phyloP scores from a whole-genome alignment of 345 rosid species.

The Dimocarpus longan region DNA sequence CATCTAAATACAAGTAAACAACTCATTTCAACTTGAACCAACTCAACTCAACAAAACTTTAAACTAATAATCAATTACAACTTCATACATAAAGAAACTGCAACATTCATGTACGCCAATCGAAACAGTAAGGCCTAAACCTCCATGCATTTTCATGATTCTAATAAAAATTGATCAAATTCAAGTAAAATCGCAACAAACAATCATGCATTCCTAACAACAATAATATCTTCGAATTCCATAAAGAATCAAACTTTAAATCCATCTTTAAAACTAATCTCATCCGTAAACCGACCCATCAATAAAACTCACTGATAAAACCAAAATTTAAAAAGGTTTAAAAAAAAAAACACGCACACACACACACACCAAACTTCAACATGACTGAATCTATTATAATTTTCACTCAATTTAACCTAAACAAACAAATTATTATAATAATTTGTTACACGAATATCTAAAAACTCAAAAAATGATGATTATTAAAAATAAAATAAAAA shows the following conservation, averaged over 20 bases:
- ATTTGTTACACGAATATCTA: neutral
- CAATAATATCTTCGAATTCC: neutral
- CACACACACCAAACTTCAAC: too few species aligned
- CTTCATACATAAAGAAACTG: neutral
- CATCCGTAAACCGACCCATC: neutral
- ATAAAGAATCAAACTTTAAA: neutral
- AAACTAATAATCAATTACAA: neutral
- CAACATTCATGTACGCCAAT: neutral
- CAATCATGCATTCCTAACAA: neutral
- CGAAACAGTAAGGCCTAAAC: neutral
- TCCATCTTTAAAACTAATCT: neutral
- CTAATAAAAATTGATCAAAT: neutral
- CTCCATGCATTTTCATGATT: neutral
- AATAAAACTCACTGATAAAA: neutral
- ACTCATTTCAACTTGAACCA: neutral
- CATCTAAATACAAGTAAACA: constrained; percentile 8
- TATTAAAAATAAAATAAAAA: neutral
- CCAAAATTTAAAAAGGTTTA: neutral
- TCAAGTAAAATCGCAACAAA: neutral
- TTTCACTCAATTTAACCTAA: neutral
- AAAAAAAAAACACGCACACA: too few species aligned
- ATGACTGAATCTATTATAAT: neutral
- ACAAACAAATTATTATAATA: neutral
- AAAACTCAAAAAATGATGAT: neutral
- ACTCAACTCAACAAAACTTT: neutral